Percentiles rank a stretch among this genome's conserved stretches.
Conservation (phyloP, 2,329 filamentous ascomycete genomes). For the Fusarium sp. region DNA sequence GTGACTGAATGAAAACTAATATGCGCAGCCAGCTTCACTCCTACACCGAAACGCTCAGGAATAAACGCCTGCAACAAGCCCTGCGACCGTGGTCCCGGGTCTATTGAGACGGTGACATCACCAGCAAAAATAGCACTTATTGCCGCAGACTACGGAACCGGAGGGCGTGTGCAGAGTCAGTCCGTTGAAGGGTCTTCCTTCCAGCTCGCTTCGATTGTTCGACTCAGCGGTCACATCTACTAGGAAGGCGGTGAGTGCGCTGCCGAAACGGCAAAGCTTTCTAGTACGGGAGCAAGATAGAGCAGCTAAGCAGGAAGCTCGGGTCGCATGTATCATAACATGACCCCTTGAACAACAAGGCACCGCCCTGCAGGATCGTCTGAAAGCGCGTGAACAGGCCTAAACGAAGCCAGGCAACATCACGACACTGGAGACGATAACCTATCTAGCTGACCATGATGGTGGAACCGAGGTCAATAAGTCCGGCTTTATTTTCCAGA, state of each 20-base stretch:
- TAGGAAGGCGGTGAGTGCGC: constrained; percentile 35
- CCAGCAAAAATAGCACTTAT: constrained; percentile 22
- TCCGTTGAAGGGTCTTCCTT: constrained; percentile 33
- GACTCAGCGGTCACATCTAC: constrained; percentile 26
- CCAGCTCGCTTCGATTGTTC: constrained; percentile 27
- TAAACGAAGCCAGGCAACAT: constrained; percentile 23
- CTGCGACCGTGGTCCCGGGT: constrained; percentile 40
- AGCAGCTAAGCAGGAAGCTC: constrained; percentile 21
- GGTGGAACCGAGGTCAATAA: constrained; percentile 42
- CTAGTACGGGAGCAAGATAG: constrained; percentile 3
- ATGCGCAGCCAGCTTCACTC: neutral
- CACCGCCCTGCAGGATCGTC: constrained; percentile 4
- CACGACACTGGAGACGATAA: constrained; percentile 21
- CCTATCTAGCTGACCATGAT: constrained; percentile 24
- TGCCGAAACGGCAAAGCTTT: constrained; percentile 28
- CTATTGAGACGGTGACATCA: constrained; percentile 45
- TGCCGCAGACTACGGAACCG: constrained; percentile 28
- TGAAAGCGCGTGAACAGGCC: constrained; percentile 11
- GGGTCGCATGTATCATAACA: constrained; percentile 2
- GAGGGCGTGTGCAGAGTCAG: constrained; percentile 26
- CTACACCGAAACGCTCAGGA: constrained; percentile 2
- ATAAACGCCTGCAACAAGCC: constrained; percentile 30
- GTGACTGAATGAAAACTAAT: constrained; percentile 8
- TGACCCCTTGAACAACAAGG: constrained; percentile 6
- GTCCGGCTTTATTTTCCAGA: constrained; percentile 45